Percentiles rank a stretch among this genome's conserved stretches.
Evolutionary conservation across 2,329 filamentous ascomycete genomes (phyloP).

Genomic region (Blastomyces gilchristii): DNA sequence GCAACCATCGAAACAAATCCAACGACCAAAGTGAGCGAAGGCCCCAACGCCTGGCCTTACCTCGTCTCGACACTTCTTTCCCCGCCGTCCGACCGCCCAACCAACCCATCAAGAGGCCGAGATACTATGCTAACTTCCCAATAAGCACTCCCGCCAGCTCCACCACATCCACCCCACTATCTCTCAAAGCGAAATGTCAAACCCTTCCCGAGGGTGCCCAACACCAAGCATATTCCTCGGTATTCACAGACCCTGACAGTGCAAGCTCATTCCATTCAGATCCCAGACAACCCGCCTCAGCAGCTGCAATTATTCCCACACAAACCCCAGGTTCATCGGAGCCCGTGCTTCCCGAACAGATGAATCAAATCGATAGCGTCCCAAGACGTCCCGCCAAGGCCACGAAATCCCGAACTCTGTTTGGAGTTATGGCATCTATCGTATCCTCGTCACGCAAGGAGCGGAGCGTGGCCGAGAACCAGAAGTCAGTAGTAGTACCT

Average conservation of each 20-base stretch:
- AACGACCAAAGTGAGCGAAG: neutral
- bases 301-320: neutral
- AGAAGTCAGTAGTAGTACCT: neutral
- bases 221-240: neutral
- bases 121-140: conserved; percentile 1
- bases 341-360: neutral
- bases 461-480: neutral
- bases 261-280: neutral
- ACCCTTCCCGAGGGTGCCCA: neutral
- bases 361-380: neutral
- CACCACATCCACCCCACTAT: neutral
- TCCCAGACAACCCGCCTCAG: neutral
- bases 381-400: neutral
- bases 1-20: neutral
- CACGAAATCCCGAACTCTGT: neutral
- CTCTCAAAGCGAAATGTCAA: neutral
- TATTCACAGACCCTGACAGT: neutral
- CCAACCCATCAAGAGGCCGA: neutral
- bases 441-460: neutral
- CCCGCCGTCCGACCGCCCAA: neutral
- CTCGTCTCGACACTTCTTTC: neutral
- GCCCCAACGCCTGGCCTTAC: neutral
- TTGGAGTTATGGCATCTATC: neutral
- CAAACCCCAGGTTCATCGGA: neutral
- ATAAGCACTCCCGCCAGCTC: neutral